Conservation (phyloP, 225 moss, liverwort and hornwort species). For the Climacium dendroides region DNA sequence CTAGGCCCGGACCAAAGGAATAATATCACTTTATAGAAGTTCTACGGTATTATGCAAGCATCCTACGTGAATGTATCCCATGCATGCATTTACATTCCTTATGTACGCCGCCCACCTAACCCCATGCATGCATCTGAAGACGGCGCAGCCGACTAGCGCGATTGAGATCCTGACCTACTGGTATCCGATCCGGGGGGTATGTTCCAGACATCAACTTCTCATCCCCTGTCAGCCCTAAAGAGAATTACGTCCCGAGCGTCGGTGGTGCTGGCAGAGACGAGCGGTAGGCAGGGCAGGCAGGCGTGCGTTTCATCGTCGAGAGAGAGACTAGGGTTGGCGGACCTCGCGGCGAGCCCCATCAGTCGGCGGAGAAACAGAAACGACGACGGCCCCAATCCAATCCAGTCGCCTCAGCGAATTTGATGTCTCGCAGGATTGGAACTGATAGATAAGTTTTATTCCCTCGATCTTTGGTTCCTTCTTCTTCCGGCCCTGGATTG, state of each 20-base stretch:
- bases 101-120: too few species aligned
- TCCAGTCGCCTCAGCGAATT: background rate
- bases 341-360: background rate
- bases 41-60: background rate
- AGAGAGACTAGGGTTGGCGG: slow-evolving; percentile 22
- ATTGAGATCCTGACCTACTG: background rate
- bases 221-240: slow-evolving; percentile 19
- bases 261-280: background rate
- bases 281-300: background rate
- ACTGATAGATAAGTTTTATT: background rate
- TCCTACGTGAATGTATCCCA: background rate
- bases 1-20: too few species aligned
- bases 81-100: background rate
- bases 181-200: background rate
- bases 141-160: background rate
- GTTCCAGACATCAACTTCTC: background rate
- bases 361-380: slow-evolving; percentile 3
- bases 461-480: background rate
- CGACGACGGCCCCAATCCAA: background rate
- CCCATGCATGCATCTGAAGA: background rate
- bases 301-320: background rate
- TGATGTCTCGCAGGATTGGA: background rate
- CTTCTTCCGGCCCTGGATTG: background rate
- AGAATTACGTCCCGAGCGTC: background rate
- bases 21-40: too few species aligned